Evolutionary conservation across 1,139 yeast genomes (phyloP), one percentile per base, ranked within the genome.

Genomic region (Zygosaccharomyces sapae): DNA sequence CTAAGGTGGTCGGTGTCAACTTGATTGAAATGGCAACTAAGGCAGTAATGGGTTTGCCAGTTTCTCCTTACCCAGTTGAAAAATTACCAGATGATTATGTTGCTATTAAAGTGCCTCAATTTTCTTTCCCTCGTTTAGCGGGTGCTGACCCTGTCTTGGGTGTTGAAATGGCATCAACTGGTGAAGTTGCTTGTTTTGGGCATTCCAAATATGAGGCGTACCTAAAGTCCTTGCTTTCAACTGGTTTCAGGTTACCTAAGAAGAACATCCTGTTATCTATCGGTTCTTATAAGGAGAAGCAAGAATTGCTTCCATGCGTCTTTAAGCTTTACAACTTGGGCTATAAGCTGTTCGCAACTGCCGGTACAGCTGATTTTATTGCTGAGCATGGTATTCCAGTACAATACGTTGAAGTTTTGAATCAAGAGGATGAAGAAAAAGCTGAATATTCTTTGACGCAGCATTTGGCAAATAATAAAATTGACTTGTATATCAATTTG

Each of bases 111-210:
- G 97, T 92, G 52, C 98, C 98, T 27, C 98, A 92, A 71, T 92
- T 92, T 71, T 90, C 97, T 25, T 92, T 92, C 82, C 86, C 97
- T 38, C 83, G 98, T 70, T 80, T 92, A 62, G 89, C 97, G 44
- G 98, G 98, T 62, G 98, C 98, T 52, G 98, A 92, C 70, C 98
- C 98, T 46, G 89, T 92, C 52, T 77, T 92, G 59, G 98, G 98
- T 72, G 98, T 92, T 58, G 98, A 92, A 72, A 92, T 92, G 98
- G 97, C 98, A 33, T 90, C 97, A 24, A 92, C 98, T 54, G 98
- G 98, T 79, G 98, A 92, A 72, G 98, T 92, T 63, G 99, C 99
- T 45, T 81, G 95, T 55, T 90, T 94, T 67, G 99, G 98, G 64
- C 88, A 77, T 66, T 84, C 92, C 77, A 90, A 92, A 71, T 89